Evolutionary conservation across 306 rosid species (phyloP).

Genomic region (Glycine tomentella): DNA sequence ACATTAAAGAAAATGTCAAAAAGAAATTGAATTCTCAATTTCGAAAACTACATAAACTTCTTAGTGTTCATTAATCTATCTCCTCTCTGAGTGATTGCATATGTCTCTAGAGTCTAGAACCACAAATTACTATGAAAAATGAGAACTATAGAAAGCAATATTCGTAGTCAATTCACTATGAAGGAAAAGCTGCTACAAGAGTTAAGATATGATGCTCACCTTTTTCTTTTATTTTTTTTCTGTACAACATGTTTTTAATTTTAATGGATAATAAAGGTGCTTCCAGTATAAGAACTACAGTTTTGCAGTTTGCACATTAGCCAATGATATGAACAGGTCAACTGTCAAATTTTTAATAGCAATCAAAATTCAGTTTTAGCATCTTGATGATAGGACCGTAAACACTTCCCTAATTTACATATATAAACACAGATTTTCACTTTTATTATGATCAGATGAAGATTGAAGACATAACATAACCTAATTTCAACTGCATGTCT

Average conservation of each 20-base stretch:
- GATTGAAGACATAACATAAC: conserved; percentile 1
- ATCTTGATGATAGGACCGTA: conserved; percentile 8
- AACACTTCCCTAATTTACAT: conserved; percentile 19
- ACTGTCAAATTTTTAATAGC: too few relatives aligned
- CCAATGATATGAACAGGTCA: too few relatives aligned
- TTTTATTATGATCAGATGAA: conserved; percentile 8
- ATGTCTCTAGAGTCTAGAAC: neutral
- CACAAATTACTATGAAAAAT: conserved; percentile 2
- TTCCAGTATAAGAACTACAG: too few relatives aligned
- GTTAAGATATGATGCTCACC: neutral
- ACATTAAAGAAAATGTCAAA: neutral
- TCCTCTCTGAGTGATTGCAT: conserved; percentile 7
- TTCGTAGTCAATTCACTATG: neutral
- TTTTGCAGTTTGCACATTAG: too few relatives aligned
- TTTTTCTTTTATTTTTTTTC: too few relatives aligned
- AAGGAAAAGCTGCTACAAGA: neutral
- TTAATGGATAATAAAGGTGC: neutral
- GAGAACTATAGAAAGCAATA: neutral
- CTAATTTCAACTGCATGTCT: conserved; percentile 16
- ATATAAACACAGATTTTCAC: conserved; percentile 29
- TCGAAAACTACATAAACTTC: neutral
- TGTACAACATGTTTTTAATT: too few relatives aligned
- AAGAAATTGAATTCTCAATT: conserved; percentile 13
- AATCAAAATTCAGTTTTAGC: conserved; percentile 27
- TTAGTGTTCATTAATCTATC: neutral